Conservation (phyloP, 2,329 filamentous ascomycete genomes). For the Verticillium nubilum region DNA sequence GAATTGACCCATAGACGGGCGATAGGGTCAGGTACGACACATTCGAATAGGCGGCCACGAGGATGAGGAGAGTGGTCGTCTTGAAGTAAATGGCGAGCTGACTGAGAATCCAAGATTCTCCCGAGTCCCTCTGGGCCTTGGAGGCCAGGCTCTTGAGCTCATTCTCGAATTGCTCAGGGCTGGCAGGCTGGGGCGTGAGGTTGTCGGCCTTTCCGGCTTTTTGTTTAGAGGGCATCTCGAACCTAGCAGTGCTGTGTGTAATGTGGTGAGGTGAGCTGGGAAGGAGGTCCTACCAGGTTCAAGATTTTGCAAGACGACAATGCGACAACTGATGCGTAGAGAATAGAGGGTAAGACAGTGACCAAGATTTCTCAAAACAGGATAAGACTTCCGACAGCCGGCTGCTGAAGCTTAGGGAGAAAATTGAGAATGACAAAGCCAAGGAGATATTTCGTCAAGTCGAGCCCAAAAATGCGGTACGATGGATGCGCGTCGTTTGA, state of each 20-base stretch:
- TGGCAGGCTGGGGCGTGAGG: slow-evolving; percentile 27
- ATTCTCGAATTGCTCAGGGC: slow-evolving; percentile 46
- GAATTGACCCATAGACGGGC: slow-evolving; percentile 84
- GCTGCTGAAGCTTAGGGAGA: slow-evolving; percentile 7
- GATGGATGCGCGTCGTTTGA: background rate
- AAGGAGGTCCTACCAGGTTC: background rate
- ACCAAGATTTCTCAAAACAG: background rate
- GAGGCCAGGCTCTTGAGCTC: slow-evolving; percentile 47
- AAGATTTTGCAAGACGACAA: background rate
- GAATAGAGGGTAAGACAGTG: background rate
- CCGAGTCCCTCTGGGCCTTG: slow-evolving; percentile 32
- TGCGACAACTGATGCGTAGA: background rate
- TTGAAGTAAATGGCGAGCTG: slow-evolving; percentile 31
- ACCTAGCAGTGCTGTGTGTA: background rate
- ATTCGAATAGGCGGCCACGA: slow-evolving; percentile 61
- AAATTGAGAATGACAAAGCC: background rate
- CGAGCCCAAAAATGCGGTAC: background rate
- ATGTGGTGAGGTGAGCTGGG: background rate
- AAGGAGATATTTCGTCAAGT: background rate
- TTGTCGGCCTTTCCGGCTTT: slow-evolving; percentile 2
- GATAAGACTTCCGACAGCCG: slow-evolving; percentile 9
- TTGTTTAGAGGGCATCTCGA: slow-evolving; percentile 9
- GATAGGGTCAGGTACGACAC: slow-evolving; percentile 72
- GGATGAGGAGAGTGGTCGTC: slow-evolving; percentile 38
- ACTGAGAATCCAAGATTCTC: slow-evolving; percentile 19